These are phyloP conservation scores for Allomyces macrogynus DNA, from an alignment of 192 early-diverging fungal genomes.

Conservation along the genomic window DNA sequence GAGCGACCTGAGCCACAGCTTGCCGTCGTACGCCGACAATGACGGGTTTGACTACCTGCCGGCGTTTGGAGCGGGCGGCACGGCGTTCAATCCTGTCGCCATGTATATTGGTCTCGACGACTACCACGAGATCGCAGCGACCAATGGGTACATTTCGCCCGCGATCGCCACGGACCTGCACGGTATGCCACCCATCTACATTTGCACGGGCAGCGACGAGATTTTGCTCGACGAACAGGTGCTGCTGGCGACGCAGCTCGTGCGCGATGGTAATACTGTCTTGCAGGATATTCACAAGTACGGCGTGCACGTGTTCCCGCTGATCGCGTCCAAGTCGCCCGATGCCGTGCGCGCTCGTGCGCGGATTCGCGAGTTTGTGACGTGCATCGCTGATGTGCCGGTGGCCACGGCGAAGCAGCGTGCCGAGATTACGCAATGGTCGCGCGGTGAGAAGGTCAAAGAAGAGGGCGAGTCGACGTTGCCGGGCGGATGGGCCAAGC, in stretches of 20 bases:
- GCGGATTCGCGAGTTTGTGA: not conserved
- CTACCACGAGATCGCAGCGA: not conserved
- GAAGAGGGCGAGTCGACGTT: too few relatives aligned
- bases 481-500: too few relatives aligned
- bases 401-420: too few relatives aligned
- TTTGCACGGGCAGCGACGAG: not conserved
- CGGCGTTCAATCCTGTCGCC: not conserved
- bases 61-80: not conserved
- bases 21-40: not conserved
- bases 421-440: too few relatives aligned
- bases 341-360: not conserved
- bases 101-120: not conserved
- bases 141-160: not conserved
- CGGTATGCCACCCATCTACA: not conserved
- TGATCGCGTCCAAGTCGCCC: not conserved
- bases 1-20: slow-evolving; percentile 11
- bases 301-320: not conserved
- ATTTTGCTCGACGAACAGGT: not conserved
- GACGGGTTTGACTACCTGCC: not conserved
- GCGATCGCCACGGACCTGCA: not conserved
- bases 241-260: not conserved
- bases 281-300: not conserved
- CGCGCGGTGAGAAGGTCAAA: too few relatives aligned
- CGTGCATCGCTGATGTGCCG: too few relatives aligned
- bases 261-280: not conserved